phyloP scores from a whole-genome alignment of 352 stramenopile species.

The Phytophthora capsici region DNA sequence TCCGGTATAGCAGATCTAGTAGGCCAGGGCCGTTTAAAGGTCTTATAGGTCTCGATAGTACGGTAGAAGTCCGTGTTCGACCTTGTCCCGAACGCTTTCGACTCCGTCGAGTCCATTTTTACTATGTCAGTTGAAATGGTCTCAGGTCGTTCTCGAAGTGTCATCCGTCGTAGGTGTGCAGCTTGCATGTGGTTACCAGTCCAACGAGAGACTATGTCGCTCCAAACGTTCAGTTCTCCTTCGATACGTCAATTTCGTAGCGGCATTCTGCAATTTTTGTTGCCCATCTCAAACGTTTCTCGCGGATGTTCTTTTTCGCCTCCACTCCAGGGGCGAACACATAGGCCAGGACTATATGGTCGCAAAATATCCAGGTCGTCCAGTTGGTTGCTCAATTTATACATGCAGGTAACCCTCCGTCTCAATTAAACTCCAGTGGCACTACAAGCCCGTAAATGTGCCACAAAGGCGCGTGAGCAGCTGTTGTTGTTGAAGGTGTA shows the following conservation, averaged over 20 bases:
- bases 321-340: neutral
- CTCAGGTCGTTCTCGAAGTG: neutral
- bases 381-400: neutral
- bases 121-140: neutral
- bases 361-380: neutral
- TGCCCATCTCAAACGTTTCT: neutral
- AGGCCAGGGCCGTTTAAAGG: constrained; percentile 6
- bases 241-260: no score
- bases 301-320: neutral
- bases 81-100: neutral
- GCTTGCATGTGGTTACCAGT: neutral
- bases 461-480: constrained; percentile 3
- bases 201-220: neutral
- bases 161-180: neutral
- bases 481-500: neutral
- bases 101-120: neutral
- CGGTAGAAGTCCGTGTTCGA: neutral
- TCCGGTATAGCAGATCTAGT: neutral
- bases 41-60: neutral
- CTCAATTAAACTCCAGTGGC: neutral
- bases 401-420: neutral
- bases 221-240: neutral
- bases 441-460: neutral
- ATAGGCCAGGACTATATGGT: neutral
- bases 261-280: neutral